A percentile compares a stretch with the other conserved stretches of the same genome.
Conservation (phyloP, 257 asterid genomes). For the Verbascum thapsus region DNA sequence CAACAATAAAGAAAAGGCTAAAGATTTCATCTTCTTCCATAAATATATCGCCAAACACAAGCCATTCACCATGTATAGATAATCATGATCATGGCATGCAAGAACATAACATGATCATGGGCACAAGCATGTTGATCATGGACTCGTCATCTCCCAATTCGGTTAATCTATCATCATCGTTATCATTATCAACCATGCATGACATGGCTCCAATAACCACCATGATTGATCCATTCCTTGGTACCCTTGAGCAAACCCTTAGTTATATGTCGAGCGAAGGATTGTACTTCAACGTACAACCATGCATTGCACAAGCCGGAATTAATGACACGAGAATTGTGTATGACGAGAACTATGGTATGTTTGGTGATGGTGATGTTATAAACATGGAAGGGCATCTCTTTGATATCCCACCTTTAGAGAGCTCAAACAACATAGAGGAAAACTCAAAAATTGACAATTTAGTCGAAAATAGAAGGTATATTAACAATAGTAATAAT, state of each 20-base stretch:
- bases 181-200: conserved; percentile 24
- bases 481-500: conserved; percentile 13
- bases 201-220: conserved; percentile 37
- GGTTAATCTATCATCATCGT: conserved; percentile 8
- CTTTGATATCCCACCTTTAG: conserved; percentile 37
- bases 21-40: conserved; percentile 42
- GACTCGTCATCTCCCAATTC: conserved; percentile 37
- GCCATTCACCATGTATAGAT: conserved; percentile 52
- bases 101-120: conserved; percentile 38
- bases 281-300: conserved; percentile 42
- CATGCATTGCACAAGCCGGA: conserved; percentile 31
- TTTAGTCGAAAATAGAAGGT: conserved; percentile 22
- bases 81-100: conserved; percentile 35
- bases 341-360: no score
- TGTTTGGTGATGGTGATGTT: no score
- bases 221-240: conserved; percentile 38
- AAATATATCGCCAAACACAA: conserved; percentile 43
- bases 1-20: conserved; percentile 59
- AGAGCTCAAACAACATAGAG: conserved; percentile 30
- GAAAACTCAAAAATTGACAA: conserved; percentile 27
- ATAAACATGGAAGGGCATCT: conserved; percentile 35
- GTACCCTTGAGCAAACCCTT: conserved; percentile 33
- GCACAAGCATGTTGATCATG: conserved; percentile 41
- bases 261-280: conserved; percentile 25
- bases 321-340: conserved; percentile 1